Evolutionary conservation across 176 grass and related monocot genomes (phyloP), one percentile per base, ranked within the genome.

Genomic region (Eleusine indica): DNA sequence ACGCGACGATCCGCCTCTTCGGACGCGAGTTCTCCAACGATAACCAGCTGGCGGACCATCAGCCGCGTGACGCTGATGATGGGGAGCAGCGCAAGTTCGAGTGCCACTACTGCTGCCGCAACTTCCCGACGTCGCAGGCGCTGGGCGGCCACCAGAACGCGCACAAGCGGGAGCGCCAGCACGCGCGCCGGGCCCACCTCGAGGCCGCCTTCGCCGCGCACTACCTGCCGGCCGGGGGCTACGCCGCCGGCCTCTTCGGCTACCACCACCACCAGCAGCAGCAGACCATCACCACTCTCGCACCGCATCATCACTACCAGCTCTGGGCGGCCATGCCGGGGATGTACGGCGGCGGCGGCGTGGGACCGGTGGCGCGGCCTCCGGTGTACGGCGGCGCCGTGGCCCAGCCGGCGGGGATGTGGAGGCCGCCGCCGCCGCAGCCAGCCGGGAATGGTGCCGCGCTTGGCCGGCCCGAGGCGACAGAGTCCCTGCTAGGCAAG

Each of bases 71-170:
- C 5, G 82, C 8, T 19, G 74, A 3, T 14, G 25, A 2, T 13
- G 48, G 10, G 2, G 79, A 2, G 5, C 30, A 47, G 43, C 84
- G 93, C 47, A 96, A 76, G 83, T 99, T 99, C 87, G 93, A 94
- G 88, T 99, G 96, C 79, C 96, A 96, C 84, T 99, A 99, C 89
- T 99, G 96, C 82, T 96, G 81, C 85, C 96, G 96, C 81, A 90
- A 96, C 85, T 99, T 99, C 86, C 93, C 96, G 51, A 99, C 96
- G 37, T 95, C 93, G 77, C 96, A 99, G 82, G 96, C 93, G 21
- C 90, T 99, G 40, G 96, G 96, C 5, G 96, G 96, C 0, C 96
- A 99, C 86, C 96, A 99, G 84, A 99, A 99, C 82, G 96, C 96
- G 73, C 96, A 99, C 91, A 99, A 99, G 91, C 91, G 96, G 43